A percentile compares a stretch with the other conserved stretches of the same genome.
These are phyloP conservation scores for Coniochaeta prunicola DNA, from an alignment of 2,329 filamentous ascomycete species.

Conservation along the genomic window DNA sequence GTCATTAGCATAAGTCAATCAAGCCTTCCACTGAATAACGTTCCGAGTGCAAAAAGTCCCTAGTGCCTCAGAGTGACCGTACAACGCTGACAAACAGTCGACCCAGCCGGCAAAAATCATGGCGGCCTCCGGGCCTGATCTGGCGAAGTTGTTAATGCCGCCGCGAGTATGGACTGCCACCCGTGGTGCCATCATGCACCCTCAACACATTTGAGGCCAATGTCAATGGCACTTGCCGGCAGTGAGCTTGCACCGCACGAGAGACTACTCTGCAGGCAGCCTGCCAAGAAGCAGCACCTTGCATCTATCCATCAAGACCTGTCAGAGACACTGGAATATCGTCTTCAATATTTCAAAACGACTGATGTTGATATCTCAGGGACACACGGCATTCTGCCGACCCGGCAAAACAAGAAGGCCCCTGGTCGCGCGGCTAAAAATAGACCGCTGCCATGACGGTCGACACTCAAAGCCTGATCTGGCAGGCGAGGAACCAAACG, in stretches of 20 bases:
- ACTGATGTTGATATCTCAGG: neutral
- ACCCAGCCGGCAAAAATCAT: neutral
- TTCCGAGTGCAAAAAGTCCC: neutral
- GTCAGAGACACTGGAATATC: neutral
- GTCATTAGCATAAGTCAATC: slow-evolving; percentile 20
- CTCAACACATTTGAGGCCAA: neutral
- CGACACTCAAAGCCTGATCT: neutral
- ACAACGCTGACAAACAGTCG: neutral
- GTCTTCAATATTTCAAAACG: neutral
- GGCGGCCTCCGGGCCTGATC: neutral
- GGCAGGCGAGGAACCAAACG: neutral
- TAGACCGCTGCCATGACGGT: slow-evolving; percentile 2
- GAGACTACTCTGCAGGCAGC: neutral
- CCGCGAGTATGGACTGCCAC: neutral
- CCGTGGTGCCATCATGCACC: neutral
- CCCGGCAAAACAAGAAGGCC: slow-evolving; percentile 7
- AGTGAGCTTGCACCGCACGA: neutral
- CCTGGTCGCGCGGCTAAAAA: slow-evolving; percentile 7
- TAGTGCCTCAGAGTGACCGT: neutral
- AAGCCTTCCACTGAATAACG: slow-evolving; percentile 15
- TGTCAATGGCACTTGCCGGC: neutral
- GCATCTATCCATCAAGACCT: neutral
- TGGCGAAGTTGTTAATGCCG: neutral
- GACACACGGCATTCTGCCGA: slow-evolving; percentile 11
- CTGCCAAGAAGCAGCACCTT: neutral